Percentiles rank a stretch among this genome's conserved stretches.
Conservation (phyloP, 129 eudicot genomes). For the Mikania micrantha region DNA sequence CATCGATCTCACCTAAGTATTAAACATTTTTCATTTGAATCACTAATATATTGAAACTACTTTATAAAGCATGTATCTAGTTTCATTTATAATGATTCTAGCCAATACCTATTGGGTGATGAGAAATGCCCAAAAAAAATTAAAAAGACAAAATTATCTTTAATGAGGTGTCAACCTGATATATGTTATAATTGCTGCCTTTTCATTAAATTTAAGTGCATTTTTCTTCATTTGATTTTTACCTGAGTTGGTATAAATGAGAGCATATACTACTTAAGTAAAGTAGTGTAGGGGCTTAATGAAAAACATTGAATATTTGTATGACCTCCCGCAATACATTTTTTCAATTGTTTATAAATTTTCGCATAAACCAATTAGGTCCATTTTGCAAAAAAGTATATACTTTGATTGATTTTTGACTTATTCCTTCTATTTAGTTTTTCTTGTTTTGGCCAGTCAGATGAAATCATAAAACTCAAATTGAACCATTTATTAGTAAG, state of each 20-base stretch:
- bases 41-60: neutral
- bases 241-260: neutral
- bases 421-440: no score
- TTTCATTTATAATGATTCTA: neutral
- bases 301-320: neutral
- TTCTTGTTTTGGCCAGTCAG: no score
- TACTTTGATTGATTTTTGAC: no score
- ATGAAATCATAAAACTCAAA: no score
- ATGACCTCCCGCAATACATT: neutral
- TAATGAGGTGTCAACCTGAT: neutral
- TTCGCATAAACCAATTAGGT: neutral
- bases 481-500: no score
- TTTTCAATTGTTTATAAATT: no score
- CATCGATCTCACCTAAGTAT: neutral
- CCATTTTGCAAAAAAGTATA: no score
- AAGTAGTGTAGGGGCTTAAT: no score
- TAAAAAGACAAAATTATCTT: neutral
- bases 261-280: no score
- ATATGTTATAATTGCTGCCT: neutral
- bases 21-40: neutral
- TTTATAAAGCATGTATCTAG: neutral
- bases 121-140: neutral
- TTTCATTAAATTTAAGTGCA: neutral
- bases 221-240: neutral
- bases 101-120: neutral